phyloP scores from a whole-genome alignment of 2,329 filamentous ascomycete genomes.

The Fusarium cicatricum region DNA sequence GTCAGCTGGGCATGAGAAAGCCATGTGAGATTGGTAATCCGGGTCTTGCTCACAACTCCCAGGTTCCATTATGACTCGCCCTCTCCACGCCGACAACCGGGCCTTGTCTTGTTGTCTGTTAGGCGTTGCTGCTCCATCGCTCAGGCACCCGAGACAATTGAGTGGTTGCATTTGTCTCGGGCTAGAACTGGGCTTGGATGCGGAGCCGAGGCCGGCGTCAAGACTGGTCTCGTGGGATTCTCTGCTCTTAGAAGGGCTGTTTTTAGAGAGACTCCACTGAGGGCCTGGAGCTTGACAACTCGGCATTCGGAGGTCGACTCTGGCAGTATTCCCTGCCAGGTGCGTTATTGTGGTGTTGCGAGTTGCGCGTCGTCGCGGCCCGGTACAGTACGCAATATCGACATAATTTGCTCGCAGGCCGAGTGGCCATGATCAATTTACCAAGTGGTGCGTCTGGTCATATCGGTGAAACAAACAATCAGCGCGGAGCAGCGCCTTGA shows the following conservation, averaged over 20 bases:
- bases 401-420: not conserved
- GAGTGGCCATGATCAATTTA: slow-evolving; percentile 8
- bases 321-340: too few species aligned
- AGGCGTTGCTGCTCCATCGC: slow-evolving; percentile 11
- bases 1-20: slow-evolving; percentile 18
- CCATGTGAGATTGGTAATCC: not conserved
- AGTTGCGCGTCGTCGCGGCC: not conserved
- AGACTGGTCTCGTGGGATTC: not conserved
- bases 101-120: slow-evolving; percentile 5
- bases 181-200: slow-evolving; percentile 5
- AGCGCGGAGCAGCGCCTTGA: slow-evolving; percentile 16
- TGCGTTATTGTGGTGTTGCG: not conserved
- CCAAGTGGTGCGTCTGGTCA: slow-evolving; percentile 6
- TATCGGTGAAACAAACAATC: slow-evolving; percentile 22
- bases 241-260: too few species aligned
- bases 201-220: slow-evolving; percentile 8
- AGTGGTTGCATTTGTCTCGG: slow-evolving; percentile 16
- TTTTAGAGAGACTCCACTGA: slow-evolving; percentile 8
- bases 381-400: too few species aligned
- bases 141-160: slow-evolving; percentile 21
- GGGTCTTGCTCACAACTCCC: slow-evolving; percentile 5
- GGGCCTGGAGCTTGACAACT: not conserved
- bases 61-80: slow-evolving; percentile 16
- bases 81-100: slow-evolving; percentile 12
- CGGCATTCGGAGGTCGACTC: slow-evolving; percentile 9